A percentile compares a stretch with the other conserved stretches of the same genome.
Conservation (phyloP, 495 filamentous ascomycete genomes). For the Talaromyces thailandensis region DNA sequence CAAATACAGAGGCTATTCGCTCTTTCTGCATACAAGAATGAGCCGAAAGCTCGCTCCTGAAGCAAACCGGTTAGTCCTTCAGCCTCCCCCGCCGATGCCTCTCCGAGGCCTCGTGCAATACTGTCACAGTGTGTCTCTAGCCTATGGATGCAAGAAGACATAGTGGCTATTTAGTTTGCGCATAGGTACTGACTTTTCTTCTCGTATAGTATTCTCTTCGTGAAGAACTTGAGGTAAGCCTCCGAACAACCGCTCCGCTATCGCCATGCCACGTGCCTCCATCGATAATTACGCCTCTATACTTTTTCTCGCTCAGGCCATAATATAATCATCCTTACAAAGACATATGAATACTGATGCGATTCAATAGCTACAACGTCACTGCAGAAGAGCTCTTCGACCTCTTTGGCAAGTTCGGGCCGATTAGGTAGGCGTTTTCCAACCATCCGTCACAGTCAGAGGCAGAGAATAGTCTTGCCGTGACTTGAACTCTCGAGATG, state of each 20-base stretch:
- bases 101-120: slow-evolving; percentile 3
- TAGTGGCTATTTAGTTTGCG: neutral
- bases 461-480: neutral
- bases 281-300: neutral
- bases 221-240: slow-evolving; percentile 88
- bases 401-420: slow-evolving; percentile 89
- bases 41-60: slow-evolving; percentile 82
- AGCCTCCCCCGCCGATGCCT: slow-evolving; percentile 7
- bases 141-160: neutral
- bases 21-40: slow-evolving; percentile 30
- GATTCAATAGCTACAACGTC: slow-evolving; percentile 72
- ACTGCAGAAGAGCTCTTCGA: slow-evolving; percentile 90
- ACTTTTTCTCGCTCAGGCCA: neutral
- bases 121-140: neutral
- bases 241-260: slow-evolving; percentile 4
- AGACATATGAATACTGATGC: neutral
- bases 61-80: slow-evolving; percentile 71
- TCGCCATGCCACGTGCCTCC: neutral
- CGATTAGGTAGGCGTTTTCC: slow-evolving; percentile 65
- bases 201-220: slow-evolving; percentile 76
- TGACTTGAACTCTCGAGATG: neutral
- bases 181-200: neutral
- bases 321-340: neutral
- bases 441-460: neutral
- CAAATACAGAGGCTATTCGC: slow-evolving; percentile 5